Evolutionary conservation across 176 grass and related monocot genomes (phyloP), one percentile per base, ranked within the genome.

Genomic region (Microstegium vimineum): DNA sequence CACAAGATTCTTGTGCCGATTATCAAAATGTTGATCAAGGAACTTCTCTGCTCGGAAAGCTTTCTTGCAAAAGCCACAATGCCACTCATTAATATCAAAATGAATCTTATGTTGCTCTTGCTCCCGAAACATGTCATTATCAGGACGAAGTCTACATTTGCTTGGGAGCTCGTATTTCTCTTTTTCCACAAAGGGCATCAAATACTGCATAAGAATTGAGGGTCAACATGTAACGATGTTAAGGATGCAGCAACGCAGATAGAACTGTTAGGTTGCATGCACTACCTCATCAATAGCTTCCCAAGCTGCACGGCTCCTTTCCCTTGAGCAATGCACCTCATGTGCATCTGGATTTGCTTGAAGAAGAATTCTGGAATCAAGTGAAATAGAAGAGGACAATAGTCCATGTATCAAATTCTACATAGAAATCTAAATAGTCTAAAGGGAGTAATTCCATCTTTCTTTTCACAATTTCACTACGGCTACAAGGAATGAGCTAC

Each of bases 21-120:
- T 94, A 40, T 91, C 90, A 84, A 93, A 98, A 94, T 98, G 95
- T 52, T 94, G 89, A 81, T 98, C 95, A 10, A 98, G 85, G 84
- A 94, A 98, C 80, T 98, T 98, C 76, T 98, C 95, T 79, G 95
- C 92, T 73, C 88, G 90, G 62, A 98, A 98, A 20, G 75, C 90
- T 85, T 98, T 98, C 84, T 98, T 98, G 82, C 95, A 98, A 85
- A 93, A 94, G 32, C 88, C 90, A 81, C 95, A 98, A 37, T 87
- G 89, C 95, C 95, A 98, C 33, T 98, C 95, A 82, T 94, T 98
- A 64, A 89, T 30, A 81, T 98, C 95, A 40, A 84, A 88, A 86
- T 98, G 95, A 38, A 94, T 91, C 75, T 98, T 98, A 75, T 98
- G 88, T 26, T 91, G 63, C 81, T 98, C 95, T 79, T 98, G 95